Conservation (phyloP, 2,329 filamentous ascomycete genomes). For the Xylaria multiplex region DNA sequence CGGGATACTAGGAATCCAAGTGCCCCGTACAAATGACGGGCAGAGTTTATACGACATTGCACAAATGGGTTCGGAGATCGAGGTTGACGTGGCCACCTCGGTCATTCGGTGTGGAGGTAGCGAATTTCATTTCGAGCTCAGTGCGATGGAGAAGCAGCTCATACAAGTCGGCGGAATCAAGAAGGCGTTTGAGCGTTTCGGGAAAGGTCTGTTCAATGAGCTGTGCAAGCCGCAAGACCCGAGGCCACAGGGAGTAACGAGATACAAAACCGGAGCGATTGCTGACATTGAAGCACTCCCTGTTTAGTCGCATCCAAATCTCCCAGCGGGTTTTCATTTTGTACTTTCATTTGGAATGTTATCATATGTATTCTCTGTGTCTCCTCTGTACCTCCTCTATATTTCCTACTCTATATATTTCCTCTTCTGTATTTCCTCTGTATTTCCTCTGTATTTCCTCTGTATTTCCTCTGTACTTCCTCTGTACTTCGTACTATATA, state of each 20-base stretch:
- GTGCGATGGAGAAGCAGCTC: slow-evolving; percentile 53
- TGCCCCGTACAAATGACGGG: slow-evolving; percentile 46
- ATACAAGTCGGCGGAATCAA: slow-evolving; percentile 52
- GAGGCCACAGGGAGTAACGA: not conserved
- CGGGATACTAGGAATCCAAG: slow-evolving; percentile 56
- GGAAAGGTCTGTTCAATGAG: slow-evolving; percentile 20
- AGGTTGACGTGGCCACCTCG: slow-evolving; percentile 49
- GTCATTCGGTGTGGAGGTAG: slow-evolving; percentile 31
- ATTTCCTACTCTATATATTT: no score
- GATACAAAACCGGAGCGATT: not conserved
- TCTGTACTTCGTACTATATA: no score
- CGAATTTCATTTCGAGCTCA: slow-evolving; percentile 51
- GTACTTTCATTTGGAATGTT: not conserved
- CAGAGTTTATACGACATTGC: slow-evolving; percentile 52
- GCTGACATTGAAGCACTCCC: slow-evolving; percentile 19
- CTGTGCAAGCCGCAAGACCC: slow-evolving; percentile 6
- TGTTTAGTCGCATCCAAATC: not conserved
- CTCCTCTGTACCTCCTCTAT: no score
- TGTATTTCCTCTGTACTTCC: no score
- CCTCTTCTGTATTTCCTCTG: no score
- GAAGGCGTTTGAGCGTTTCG: slow-evolving; percentile 51
- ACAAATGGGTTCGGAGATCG: slow-evolving; percentile 50
- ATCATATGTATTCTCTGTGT: no score
- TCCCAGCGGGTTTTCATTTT: not conserved
- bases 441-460: no score